Percentiles rank a stretch among this genome's conserved stretches.
These are phyloP conservation scores for Venturia pyrina DNA, from an alignment of 2,329 filamentous ascomycete genomes.

Conservation along the genomic window DNA sequence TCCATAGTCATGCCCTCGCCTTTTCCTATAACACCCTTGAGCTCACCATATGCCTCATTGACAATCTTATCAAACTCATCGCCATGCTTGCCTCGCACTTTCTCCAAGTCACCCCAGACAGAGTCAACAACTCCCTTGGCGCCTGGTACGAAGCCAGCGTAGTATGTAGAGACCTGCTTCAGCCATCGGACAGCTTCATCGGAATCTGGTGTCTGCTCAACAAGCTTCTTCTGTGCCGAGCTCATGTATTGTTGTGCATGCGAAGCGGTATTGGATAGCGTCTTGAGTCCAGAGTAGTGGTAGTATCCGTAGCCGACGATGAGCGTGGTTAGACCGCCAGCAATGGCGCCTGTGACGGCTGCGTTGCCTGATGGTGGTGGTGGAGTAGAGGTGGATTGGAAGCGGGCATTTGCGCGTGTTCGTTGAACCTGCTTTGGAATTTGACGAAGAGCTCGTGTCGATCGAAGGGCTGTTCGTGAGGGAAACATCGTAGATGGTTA, in stretches of 20 bases:
- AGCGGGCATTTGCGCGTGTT: conserved; percentile 18
- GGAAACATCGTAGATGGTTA: conserved; percentile 16
- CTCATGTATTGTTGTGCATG: conserved; percentile 53
- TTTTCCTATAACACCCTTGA: conserved; percentile 48
- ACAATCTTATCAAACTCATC: conserved; percentile 62
- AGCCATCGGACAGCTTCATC: conserved; percentile 59
- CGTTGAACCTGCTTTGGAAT: not conserved
- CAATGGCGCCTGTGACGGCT: conserved; percentile 35
- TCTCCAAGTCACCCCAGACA: conserved; percentile 61
- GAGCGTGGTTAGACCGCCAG: conserved; percentile 40
- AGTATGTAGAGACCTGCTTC: conserved; percentile 55
- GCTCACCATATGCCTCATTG: conserved; percentile 55
- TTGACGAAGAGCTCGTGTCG: conserved; percentile 17
- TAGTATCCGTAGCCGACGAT: conserved; percentile 43
- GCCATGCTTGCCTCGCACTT: conserved; percentile 54
- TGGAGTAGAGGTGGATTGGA: conserved; percentile 21
- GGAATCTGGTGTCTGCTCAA: conserved; percentile 52
- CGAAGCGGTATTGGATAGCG: conserved; percentile 38
- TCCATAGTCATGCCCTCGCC: conserved; percentile 47
- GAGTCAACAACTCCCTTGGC: conserved; percentile 57
- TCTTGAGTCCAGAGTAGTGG: conserved; percentile 41
- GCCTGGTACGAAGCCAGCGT: conserved; percentile 63
- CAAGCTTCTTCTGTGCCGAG: conserved; percentile 48
- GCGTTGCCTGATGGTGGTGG: conserved; percentile 25
- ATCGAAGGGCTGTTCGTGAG: conserved; percentile 20